phyloP scores from a whole-genome alignment of 2,329 filamentous ascomycete species.

The Neocatenulostroma microsporum region DNA sequence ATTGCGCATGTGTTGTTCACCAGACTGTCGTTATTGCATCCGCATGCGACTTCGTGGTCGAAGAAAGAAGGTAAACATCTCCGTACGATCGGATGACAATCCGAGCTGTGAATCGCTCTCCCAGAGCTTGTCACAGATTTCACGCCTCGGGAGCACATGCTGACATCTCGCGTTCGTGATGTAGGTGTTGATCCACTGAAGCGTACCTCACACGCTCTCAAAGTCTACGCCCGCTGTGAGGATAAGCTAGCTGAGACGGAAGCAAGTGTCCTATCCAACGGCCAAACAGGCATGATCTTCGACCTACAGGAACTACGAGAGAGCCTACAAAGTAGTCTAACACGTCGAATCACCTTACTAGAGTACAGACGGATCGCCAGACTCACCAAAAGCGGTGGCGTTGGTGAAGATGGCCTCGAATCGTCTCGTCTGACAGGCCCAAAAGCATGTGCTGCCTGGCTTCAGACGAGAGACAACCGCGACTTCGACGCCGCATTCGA shows the following conservation, averaged over 20 bases:
- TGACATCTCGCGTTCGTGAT: background rate
- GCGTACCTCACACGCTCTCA: conserved; percentile 21
- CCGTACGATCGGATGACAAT: too few species aligned
- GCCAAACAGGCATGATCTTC: conserved; percentile 30
- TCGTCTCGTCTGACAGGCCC: conserved; percentile 17
- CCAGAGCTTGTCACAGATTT: too few species aligned
- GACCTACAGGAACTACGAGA: conserved; percentile 28
- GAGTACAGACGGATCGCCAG: conserved; percentile 28
- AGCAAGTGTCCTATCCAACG: conserved; percentile 22
- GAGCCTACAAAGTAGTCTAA: conserved; percentile 23
- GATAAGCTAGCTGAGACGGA: conserved; percentile 27
- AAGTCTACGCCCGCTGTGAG: conserved; percentile 26
- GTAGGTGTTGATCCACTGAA: conserved; percentile 22
- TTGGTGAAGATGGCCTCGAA: conserved; percentile 10
- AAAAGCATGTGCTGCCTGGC: conserved; percentile 23
- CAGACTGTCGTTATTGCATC: conserved; percentile 25
- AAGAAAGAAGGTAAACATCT: too few species aligned
- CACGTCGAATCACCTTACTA: conserved; percentile 25
- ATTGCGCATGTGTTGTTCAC: conserved; percentile 29
- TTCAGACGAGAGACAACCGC: conserved; percentile 23
- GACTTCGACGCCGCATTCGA: conserved; percentile 30
- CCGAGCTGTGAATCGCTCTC: too few species aligned
- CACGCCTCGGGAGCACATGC: conserved; percentile 8
- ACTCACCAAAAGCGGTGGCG: conserved; percentile 20
- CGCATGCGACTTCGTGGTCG: conserved; percentile 14